Evolutionary conservation across 148 eudicot species (phyloP).

Genomic region (Cornus suecica): DNA sequence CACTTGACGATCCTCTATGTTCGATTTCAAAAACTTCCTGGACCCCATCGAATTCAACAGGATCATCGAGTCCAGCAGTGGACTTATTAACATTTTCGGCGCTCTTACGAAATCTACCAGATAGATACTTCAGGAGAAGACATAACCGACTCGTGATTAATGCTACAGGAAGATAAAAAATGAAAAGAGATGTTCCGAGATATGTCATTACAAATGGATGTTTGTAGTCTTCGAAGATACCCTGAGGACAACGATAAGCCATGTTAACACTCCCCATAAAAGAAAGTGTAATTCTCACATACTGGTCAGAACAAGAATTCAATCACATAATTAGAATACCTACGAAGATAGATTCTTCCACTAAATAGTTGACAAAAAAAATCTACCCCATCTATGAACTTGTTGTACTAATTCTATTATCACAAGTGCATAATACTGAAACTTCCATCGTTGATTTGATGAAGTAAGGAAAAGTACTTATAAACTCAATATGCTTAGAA

Average conservation of each 20-base stretch:
- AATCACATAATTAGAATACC: neutral
- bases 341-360: neutral
- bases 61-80: constrained; percentile 41
- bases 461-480: neutral
- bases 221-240: constrained; percentile 65
- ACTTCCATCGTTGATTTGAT: neutral
- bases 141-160: constrained; percentile 62
- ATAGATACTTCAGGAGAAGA: constrained; percentile 43
- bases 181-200: constrained; percentile 89
- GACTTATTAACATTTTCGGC: constrained; percentile 30
- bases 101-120: constrained; percentile 29
- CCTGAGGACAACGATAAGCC: constrained; percentile 34
- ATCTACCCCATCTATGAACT: neutral
- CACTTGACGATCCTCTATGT: constrained; percentile 28
- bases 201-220: constrained; percentile 90
- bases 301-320: neutral
- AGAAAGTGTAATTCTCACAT: neutral
- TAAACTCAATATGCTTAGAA: neutral
- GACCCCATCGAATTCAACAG: constrained; percentile 45
- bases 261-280: neutral
- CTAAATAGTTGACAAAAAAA: too few relatives aligned
- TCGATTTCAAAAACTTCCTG: constrained; percentile 49
- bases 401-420: too few relatives aligned
- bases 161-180: constrained; percentile 81
- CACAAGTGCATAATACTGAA: neutral